phyloP scores from a whole-genome alignment of 73 alveolate species.

The Paraurostyla sp. region DNA sequence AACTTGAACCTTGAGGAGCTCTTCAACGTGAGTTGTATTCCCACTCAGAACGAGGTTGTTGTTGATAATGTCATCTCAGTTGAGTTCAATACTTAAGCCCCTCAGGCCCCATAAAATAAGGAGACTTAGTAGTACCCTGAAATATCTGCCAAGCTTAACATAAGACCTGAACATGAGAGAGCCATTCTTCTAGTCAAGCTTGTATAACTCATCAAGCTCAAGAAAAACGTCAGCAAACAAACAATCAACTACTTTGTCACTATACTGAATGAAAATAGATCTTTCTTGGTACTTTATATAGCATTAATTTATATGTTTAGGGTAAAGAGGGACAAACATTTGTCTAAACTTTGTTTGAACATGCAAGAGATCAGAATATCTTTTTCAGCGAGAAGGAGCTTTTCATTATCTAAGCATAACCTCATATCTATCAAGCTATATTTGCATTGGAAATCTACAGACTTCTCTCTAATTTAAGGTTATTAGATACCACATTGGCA shows the following conservation, averaged over 20 bases:
- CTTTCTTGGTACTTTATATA: neutral
- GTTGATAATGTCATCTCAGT: slow-evolving; percentile 36
- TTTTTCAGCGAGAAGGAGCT: slow-evolving; percentile 63
- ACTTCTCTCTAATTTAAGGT: neutral
- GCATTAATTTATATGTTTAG: neutral
- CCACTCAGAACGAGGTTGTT: slow-evolving; percentile 51
- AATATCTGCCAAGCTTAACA: neutral
- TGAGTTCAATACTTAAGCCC: slow-evolving; percentile 26
- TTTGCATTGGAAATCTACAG: slow-evolving; percentile 38
- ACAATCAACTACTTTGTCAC: slow-evolving; percentile 22
- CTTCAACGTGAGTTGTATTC: slow-evolving; percentile 45
- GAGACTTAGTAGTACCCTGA: slow-evolving; percentile 1
- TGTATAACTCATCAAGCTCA: slow-evolving; percentile 49
- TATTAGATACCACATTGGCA: slow-evolving; percentile 36
- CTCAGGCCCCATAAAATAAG: neutral
- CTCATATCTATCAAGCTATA: slow-evolving; percentile 38
- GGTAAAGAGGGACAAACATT: slow-evolving; percentile 5
- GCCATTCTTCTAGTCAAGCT: slow-evolving; percentile 63
- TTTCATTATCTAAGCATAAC: neutral
- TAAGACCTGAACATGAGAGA: slow-evolving; percentile 49
- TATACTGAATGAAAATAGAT: slow-evolving; percentile 29
- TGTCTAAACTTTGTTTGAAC: slow-evolving; percentile 7
- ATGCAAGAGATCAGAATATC: slow-evolving; percentile 33
- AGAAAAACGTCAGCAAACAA: slow-evolving; percentile 54
- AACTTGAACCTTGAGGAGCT: slow-evolving; percentile 68